Base-by-base conservation (phyloP, 2,329 filamentous ascomycete species). In the Hymenoscyphus linearis region DNA sequence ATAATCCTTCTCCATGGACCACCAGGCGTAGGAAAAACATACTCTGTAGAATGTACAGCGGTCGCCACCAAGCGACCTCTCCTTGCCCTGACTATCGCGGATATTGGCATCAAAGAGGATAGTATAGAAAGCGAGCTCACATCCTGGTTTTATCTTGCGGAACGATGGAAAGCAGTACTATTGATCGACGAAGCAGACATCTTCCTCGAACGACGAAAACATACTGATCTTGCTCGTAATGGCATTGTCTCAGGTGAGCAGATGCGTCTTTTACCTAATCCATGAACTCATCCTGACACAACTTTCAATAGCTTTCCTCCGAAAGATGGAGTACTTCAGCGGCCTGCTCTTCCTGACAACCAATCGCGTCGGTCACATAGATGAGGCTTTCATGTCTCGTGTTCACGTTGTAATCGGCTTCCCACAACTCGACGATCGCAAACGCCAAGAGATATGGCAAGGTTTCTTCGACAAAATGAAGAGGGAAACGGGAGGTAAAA, bases 111-210 rank as follows among this genome's bases (percentile, higher is more conserved):
- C 52, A 74, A 74, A 37, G 73, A 79, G 0, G 71, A 71, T 1
- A 66, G 71, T 7, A 71, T 83, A 4, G 78, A 80, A 16, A 68
- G 72, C 16, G 77, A 78, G 55, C 70, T 84, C 60, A 76, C 35
- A 22, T 72, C 73, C n/a, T 73, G 76, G 26, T 79, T 57, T 52
- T 25, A 60, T 64, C 14, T 54, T 64, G 18, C 47, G 2, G 50
- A 55, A 36, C 25, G 18, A 14, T 83, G 80, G 80, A 74, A 77
- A 44, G 79, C 77, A 7, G 76, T 82, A 6, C 68, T 82, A 12
- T 73, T 83, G 12, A 74, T 82, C 2, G 80, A 82, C 64, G 80
- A 82, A 69, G 79, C 79, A 13, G 80, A 82, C 60, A 77, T 82
- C 6, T 82, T 81, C 68, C 64, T 76, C 44, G 71, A 75, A 60